phyloP scores from a whole-genome alignment of 805 yeast species.

The Torulaspora delbrueckii region DNA sequence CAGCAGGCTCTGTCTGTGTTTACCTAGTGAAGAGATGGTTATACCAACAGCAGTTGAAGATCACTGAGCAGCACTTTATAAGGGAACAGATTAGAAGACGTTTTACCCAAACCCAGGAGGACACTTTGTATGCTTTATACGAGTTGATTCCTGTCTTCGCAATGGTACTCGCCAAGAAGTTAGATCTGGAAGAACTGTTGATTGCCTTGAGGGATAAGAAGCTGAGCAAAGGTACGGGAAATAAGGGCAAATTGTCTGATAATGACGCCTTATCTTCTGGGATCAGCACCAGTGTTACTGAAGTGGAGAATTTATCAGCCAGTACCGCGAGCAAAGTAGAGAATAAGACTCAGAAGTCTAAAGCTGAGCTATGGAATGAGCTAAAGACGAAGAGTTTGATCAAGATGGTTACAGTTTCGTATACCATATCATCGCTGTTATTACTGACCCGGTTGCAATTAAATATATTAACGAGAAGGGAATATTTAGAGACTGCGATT shows the following conservation, averaged over 20 bases:
- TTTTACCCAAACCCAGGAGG: slow-evolving; percentile 87
- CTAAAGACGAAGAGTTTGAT: slow-evolving; percentile 71
- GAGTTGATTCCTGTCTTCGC: slow-evolving; percentile 76
- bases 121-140: slow-evolving; percentile 76
- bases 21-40: slow-evolving; percentile 32
- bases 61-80: slow-evolving; percentile 55
- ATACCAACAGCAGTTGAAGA: slow-evolving; percentile 41
- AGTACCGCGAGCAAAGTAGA: slow-evolving; percentile 11
- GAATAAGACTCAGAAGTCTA: slow-evolving; percentile 36
- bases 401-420: slow-evolving; percentile 64
- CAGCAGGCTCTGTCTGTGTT: slow-evolving; percentile 29
- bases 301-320: slow-evolving; percentile 10
- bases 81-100: slow-evolving; percentile 71
- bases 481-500: slow-evolving; percentile 75
- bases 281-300: slow-evolving; percentile 18
- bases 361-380: slow-evolving; percentile 77
- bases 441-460: slow-evolving; percentile 79
- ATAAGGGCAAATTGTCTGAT: slow-evolving; percentile 3
- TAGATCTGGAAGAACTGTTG: slow-evolving; percentile 29
- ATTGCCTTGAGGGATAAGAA: slow-evolving; percentile 25
- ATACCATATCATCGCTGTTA: slow-evolving; percentile 63
- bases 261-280: slow-evolving; percentile 21
- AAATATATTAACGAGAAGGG: slow-evolving; percentile 81
- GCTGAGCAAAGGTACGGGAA: slow-evolving; percentile 10
- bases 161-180: slow-evolving; percentile 29